These are phyloP conservation scores for Pleurotus salmoneostramineus DNA, from an alignment of 768 basidiomycete species.

Conservation along the genomic window DNA sequence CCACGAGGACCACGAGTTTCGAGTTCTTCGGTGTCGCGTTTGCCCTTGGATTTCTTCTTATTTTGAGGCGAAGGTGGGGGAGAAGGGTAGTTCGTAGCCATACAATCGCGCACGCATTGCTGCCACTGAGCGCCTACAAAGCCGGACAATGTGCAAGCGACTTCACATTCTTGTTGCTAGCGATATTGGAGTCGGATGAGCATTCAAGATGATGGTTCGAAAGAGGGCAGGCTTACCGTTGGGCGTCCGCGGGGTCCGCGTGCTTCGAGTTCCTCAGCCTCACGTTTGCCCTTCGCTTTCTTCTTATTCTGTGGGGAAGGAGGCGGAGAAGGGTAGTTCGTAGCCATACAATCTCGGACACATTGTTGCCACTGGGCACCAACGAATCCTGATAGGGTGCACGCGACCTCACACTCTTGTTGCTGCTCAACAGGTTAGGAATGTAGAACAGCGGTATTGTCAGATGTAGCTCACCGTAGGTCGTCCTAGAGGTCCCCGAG, in stretches of 20 bases:
- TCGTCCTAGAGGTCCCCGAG: not conserved
- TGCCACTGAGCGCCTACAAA: not conserved
- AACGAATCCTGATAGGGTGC: not conserved
- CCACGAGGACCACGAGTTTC: not conserved
- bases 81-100: not conserved
- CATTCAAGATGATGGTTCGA: no score
- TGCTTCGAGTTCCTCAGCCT: no score
- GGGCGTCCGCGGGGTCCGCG: no score
- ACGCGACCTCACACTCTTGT: not conserved
- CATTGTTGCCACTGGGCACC: slow-evolving; percentile 7
- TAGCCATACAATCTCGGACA: not conserved
- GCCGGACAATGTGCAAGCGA: not conserved
- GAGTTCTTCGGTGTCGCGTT: not conserved
- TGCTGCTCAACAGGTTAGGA: no score
- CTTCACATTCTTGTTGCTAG: not conserved
- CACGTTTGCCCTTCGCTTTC: not conserved
- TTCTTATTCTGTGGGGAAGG: not conserved
- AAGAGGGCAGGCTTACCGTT: no score
- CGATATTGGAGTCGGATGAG: not conserved
- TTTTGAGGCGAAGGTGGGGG: not conserved
- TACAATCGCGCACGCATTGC: not conserved
- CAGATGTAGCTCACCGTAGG: not conserved
- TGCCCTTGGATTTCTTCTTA: not conserved
- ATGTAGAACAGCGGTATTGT: no score
- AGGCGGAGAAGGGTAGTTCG: not conserved